A percentile compares a stretch with the other conserved stretches of the same genome.
Conservation (phyloP, 1,284 basidiomycete genomes). For the Rhodotorula sp. region DNA sequence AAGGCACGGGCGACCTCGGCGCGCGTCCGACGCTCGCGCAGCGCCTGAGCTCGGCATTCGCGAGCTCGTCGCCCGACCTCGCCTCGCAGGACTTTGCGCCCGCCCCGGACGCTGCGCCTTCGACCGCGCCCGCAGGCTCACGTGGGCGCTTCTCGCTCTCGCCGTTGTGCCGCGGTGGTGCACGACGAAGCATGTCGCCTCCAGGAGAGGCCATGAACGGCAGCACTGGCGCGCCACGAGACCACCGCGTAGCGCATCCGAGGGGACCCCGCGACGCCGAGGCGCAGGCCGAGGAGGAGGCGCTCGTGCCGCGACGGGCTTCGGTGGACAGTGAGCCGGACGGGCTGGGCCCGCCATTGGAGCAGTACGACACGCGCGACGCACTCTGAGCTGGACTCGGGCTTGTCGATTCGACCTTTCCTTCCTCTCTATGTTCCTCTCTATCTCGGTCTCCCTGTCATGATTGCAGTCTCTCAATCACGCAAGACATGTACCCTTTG, state of each 20-base stretch:
- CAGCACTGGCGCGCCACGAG: background rate
- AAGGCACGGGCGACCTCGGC: background rate
- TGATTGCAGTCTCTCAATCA: background rate
- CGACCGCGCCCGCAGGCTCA: background rate
- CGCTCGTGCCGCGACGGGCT: conserved; percentile 11
- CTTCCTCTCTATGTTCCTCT: background rate
- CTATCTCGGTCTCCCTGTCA: background rate
- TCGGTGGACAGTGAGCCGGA: conserved; percentile 14
- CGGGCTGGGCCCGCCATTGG: conserved; percentile 8
- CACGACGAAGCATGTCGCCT: background rate
- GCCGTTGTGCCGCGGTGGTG: background rate
- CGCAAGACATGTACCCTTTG: background rate
- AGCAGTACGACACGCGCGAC: conserved; percentile 24
- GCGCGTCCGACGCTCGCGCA: conserved; percentile 1
- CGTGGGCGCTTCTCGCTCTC: conserved; percentile 14
- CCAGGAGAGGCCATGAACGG: background rate
- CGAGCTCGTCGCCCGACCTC: conserved; percentile 14
- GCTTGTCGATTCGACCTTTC: background rate
- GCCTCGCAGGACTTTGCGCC: background rate
- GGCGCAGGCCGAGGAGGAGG: conserved; percentile 22
- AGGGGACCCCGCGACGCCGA: conserved; percentile 32
- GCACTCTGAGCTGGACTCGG: conserved; percentile 1
- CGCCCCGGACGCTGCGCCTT: background rate
- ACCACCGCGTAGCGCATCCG: conserved; percentile 16
- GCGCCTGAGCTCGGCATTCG: background rate